phyloP scores from a whole-genome alignment of 805 yeast species.

The Candida hungchunana region DNA sequence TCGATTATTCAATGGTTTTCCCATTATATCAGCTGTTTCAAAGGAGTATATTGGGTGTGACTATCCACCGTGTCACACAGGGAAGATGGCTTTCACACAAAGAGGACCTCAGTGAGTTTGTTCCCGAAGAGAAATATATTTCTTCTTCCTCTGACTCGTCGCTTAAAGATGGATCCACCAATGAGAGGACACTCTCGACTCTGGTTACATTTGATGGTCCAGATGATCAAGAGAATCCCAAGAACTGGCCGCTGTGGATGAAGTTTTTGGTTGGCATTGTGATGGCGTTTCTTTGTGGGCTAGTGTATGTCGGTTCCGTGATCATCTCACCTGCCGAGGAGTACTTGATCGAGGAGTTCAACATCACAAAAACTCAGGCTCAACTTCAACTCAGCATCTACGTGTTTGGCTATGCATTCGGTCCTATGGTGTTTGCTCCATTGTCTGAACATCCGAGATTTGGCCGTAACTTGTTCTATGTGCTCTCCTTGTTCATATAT shows the following conservation, averaged over 20 bases:
- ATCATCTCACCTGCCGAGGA: constrained; percentile 49
- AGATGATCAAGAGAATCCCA: constrained; percentile 53
- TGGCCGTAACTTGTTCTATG: constrained; percentile 51
- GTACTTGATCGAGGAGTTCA: constrained; percentile 41
- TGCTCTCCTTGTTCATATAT: constrained; percentile 42
- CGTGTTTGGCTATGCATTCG: constrained; percentile 58
- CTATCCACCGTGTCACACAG: background rate
- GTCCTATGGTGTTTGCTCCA: constrained; percentile 57
- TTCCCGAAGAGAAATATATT: constrained; percentile 32
- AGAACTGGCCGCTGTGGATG: constrained; percentile 46
- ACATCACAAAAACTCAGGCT: constrained; percentile 41
- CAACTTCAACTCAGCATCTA: constrained; percentile 50
- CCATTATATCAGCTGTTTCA: too few species aligned
- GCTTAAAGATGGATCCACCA: background rate
- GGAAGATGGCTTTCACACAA: constrained; percentile 2
- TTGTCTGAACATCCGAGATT: constrained; percentile 49
- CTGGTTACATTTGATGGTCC: constrained; percentile 20
- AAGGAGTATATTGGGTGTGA: too few species aligned
- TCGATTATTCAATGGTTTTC: too few species aligned
- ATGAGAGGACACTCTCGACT: background rate
- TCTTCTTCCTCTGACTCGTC: constrained; percentile 2
- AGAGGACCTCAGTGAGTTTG: constrained; percentile 29
- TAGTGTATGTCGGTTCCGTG: constrained; percentile 56
- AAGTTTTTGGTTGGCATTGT: constrained; percentile 36
- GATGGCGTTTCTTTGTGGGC: constrained; percentile 42